These are phyloP conservation scores for Penicillium sp. DNA, from an alignment of 2,329 filamentous ascomycete genomes.

Conservation along the genomic window DNA sequence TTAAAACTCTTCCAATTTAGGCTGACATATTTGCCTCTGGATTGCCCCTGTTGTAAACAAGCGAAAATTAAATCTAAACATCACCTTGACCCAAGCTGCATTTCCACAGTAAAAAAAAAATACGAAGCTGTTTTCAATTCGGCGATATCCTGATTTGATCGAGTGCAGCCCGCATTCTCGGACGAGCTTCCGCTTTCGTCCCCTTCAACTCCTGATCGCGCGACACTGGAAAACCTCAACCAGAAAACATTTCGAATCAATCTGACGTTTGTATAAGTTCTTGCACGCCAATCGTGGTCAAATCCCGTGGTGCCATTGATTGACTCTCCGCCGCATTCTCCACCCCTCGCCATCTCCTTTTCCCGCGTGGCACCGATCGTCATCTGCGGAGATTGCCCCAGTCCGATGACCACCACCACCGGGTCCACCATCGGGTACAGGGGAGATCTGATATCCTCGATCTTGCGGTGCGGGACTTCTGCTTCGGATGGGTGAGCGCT, in stretches of 20 bases:
- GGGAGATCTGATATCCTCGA: neutral
- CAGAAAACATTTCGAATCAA: neutral
- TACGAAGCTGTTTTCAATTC: too few species aligned
- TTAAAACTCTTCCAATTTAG: too few species aligned
- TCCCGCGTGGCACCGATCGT: conserved; percentile 20
- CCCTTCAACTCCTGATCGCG: too few species aligned
- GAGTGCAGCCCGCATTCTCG: too few species aligned
- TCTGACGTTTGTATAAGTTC: too few species aligned
- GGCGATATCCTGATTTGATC: too few species aligned
- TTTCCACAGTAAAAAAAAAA: too few species aligned
- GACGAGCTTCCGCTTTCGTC: too few species aligned
- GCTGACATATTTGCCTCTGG: too few species aligned
- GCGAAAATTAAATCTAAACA: too few species aligned
- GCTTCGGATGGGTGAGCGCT: conserved; percentile 15
- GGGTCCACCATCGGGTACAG: conserved; percentile 9
- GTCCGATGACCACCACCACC: conserved; percentile 19
- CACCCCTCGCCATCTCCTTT: conserved; percentile 20
- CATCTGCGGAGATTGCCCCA: conserved; percentile 19
- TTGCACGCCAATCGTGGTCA: neutral
- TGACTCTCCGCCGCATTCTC: conserved; percentile 14
- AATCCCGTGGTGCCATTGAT: conserved; percentile 3
- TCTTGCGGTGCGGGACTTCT: neutral
- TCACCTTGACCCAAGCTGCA: too few species aligned
- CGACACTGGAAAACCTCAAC: neutral
- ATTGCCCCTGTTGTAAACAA: too few species aligned